Evolutionary conservation across 164 flowering plant species (phyloP), one percentile per base, ranked within the genome.

Genomic region (Stephania yunnanensis): DNA sequence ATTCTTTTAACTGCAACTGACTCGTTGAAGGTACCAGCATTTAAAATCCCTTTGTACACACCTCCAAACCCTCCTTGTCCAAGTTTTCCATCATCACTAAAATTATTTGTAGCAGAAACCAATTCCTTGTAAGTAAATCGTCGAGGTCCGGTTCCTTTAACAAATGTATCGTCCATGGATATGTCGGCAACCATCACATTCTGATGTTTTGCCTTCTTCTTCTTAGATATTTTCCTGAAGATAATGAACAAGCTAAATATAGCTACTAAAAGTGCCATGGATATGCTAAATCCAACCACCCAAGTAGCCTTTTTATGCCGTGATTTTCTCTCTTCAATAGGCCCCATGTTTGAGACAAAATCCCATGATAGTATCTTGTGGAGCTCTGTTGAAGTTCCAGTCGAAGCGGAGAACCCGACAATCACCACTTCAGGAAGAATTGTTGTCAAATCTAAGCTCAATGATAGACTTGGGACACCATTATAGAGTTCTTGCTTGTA

Each of bases 1-100:
- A 72, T 72, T 13, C 45, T 77, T 50, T 77, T 77, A 13, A 77
- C 75, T 2, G 75, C 75, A 10, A 68, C 10, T 1, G 53, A 48
- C 68, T 69, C 78, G 15, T 63, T 76, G 4, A 8, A 61, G 10
- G 31, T 2, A 4, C 25, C 44, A n/a, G 42, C 77, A 5, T 67
- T 70, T 7, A 78, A 20, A 46, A 69, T 17, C 12, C 83, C 81
- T 71, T 17, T 81, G 53, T 81, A 81, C 19, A 78, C 81, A 0
- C 80, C 80, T n/a, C 83, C 85, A 48, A 78, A 81, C 19, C 85
- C 85, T 50, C 85, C 82, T 76, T 82, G 73, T 8, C 82, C 82
- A 3, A 82, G 82, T 76, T 78, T 78, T 7, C 85, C 82, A 5
- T 80, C 81, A 6, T 76, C 81, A 20, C 64, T 68, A 44, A 82